These are phyloP conservation scores for Spinacia oleracea DNA, from an alignment of 179 eudicot genomes.

Conservation along the genomic window DNA sequence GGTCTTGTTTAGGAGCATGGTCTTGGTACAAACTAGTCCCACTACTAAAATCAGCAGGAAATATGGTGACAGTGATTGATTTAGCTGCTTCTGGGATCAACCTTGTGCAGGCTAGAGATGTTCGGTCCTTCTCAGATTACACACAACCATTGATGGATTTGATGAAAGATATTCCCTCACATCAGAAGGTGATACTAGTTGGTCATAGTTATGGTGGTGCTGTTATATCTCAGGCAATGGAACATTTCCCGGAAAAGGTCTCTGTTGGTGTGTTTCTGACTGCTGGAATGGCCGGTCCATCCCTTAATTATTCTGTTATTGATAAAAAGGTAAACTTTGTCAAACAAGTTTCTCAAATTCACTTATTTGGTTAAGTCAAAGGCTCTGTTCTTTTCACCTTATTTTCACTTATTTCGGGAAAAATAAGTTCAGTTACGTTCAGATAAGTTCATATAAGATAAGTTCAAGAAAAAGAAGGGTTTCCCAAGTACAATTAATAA, in stretches of 20 bases:
- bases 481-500: too few relatives aligned
- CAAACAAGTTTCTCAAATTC: too few relatives aligned
- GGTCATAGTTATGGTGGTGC: slow-evolving; percentile 36
- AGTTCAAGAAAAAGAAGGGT: too few relatives aligned
- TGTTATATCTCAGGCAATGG: slow-evolving; percentile 29
- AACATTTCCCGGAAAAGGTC: slow-evolving; percentile 28
- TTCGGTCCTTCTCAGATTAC: slow-evolving; percentile 27
- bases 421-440: too few relatives aligned
- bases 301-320: slow-evolving; percentile 8
- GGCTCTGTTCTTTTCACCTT: too few relatives aligned
- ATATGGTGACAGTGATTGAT: slow-evolving; percentile 27
- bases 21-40: slow-evolving; percentile 33
- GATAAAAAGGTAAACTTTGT: slow-evolving; percentile 3
- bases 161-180: slow-evolving; percentile 23
- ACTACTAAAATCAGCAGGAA: slow-evolving; percentile 23
- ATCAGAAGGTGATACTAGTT: slow-evolving; percentile 26
- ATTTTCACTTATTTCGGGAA: too few relatives aligned
- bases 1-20: slow-evolving; percentile 40
- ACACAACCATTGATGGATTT: slow-evolving; percentile 26
- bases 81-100: slow-evolving; percentile 36
- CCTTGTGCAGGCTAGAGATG: slow-evolving; percentile 2
- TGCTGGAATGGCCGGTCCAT: slow-evolving; percentile 34
- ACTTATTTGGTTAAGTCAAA: background rate
- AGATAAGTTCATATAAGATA: too few relatives aligned
- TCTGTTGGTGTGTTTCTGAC: slow-evolving; percentile 31